Base-by-base conservation (phyloP, 2,329 filamentous ascomycete genomes). In the Plenodomus biglobosus region DNA sequence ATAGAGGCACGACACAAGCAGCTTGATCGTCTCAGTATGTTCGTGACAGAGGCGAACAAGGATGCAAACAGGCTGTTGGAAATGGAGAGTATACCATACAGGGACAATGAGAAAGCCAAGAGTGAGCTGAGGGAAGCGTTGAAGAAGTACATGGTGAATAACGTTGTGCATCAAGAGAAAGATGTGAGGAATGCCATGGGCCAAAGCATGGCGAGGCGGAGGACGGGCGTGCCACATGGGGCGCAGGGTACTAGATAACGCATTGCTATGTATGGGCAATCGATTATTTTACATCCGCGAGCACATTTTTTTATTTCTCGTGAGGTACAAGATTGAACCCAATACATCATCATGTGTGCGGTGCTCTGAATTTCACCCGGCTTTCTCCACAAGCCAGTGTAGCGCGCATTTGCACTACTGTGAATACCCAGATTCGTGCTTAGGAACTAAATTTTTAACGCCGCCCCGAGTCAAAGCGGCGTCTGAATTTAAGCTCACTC, bases 101-200 rank as follows among this genome's bases (percentile, higher is more conserved):
- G 79, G 42, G 86, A 85, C n/a, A 87, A 95, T 64, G 75, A 80
- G 30, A 80, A 82, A 52, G 75, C 87, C 39, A 77, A 77, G 38
- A 56, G 55, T 32, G 84, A 83, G 50, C 73, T 95, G 63, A 81
- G 85, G 53, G 80, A 80, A 35, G 88, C 87, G 62, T 82, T 96
- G 73, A 88, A 86, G 72, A 89, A 94, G 63, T 95, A 90, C 81
- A 76, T 97, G 59, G 85, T 96, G 42, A 85, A 95, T 70, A 95
- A 95, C 66, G 92, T 70, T 6, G 62, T 72, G 86, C 13, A 87
- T 95, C 50, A 81, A 84, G 57, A 84, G 82, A 86, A 85, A 1
- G 89, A 92, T 73, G 92, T 97, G 8, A 81, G 85, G 59, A 86
- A 90, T 70, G 91, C 91, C 0, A 78, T 96, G 59, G 85, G 84